Percentiles rank a stretch among this genome's conserved stretches.
These are phyloP conservation scores for Cryptosporidium andersoni DNA, from an alignment of 169 alveolate genomes.

Conservation along the genomic window DNA sequence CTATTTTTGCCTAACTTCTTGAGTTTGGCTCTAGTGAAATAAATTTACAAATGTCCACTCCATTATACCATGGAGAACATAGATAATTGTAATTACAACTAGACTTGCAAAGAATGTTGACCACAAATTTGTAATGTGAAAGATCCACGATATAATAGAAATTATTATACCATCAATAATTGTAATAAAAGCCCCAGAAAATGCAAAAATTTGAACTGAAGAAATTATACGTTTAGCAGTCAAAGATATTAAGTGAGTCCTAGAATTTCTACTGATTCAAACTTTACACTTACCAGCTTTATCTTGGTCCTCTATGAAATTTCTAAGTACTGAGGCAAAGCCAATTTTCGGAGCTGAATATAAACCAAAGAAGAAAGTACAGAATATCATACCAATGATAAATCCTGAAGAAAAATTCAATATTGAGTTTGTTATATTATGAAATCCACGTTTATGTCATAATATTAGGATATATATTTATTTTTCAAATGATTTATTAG, in stretches of 20 bases:
- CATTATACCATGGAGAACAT: slow-evolving; percentile 12
- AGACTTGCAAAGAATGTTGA: slow-evolving; percentile 11
- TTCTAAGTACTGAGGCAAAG: slow-evolving; percentile 3
- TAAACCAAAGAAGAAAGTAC: slow-evolving; percentile 29
- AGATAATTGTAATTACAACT: slow-evolving; percentile 12
- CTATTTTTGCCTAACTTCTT: no score
- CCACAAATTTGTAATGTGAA: not conserved
- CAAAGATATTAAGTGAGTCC: not conserved
- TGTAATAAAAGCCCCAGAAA: slow-evolving; percentile 39
- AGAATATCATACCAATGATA: slow-evolving; percentile 1
- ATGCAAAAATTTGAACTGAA: slow-evolving; percentile 38
- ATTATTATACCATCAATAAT: slow-evolving; percentile 18
- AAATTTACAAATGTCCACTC: slow-evolving; percentile 28
- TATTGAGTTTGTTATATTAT: not conserved
- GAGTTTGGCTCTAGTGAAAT: no score
- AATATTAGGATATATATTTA: no score
- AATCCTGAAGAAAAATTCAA: not conserved
- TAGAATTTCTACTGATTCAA: not conserved
- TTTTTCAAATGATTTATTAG: not conserved
- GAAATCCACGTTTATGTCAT: not conserved
- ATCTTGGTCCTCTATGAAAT: slow-evolving; percentile 16
- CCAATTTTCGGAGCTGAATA: slow-evolving; percentile 57
- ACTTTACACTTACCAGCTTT: slow-evolving; percentile 24
- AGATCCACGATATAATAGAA: slow-evolving; percentile 12
- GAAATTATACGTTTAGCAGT: not conserved